Base-by-base conservation (phyloP, 2,329 filamentous ascomycete species). In the Fusarium penzigii region DNA sequence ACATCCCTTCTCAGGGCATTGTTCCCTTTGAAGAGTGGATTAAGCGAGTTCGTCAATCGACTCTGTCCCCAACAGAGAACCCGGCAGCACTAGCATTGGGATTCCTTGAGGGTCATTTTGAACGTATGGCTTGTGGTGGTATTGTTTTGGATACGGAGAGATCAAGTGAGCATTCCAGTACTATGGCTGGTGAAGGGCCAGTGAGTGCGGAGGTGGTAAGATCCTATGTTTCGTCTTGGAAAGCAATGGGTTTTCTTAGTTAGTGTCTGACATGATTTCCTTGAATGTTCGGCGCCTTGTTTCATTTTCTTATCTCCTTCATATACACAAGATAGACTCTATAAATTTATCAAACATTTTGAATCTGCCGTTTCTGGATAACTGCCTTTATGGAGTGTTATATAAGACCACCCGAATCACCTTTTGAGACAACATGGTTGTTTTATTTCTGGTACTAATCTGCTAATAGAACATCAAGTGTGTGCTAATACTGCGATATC, bases 51-150 rank as follows among this genome's bases (percentile, higher is more conserved):
- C 17, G 34, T 1, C 46, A 44, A 5, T 44, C 46, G 6, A 9
- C 40, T 10, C 32, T 44, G 5, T 2, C 25, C 5, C 39, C 17
- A 6, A 36, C 29, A 10, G 39, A 49, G 20, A 55, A 52, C 29
- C 49, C 49, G 11, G 46, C 53, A 2, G 44, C 49, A 17, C 12
- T n/a, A 1, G 11, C 46, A 1, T 6, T 39, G 17, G 49, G 42
- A 1, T 55, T 55, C 8, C 25, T 52, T 5, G 46, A 55, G 10
- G 6, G 5, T 1, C 11, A 55, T 12, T 55, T 55, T 17, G 41
- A 44, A 17, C 47, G 45, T 6, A 52, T 52, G 52, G 48, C 49
- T 3, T 55, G 52, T 20, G 52, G 52, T 16, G 52, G 52, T 1
- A 7, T 49, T 2, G 40, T 48, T 3, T 16, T 55, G 10, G 45